These are phyloP conservation scores for Ricinus communis DNA, from an alignment of 345 rosid species.

Conservation along the genomic window DNA sequence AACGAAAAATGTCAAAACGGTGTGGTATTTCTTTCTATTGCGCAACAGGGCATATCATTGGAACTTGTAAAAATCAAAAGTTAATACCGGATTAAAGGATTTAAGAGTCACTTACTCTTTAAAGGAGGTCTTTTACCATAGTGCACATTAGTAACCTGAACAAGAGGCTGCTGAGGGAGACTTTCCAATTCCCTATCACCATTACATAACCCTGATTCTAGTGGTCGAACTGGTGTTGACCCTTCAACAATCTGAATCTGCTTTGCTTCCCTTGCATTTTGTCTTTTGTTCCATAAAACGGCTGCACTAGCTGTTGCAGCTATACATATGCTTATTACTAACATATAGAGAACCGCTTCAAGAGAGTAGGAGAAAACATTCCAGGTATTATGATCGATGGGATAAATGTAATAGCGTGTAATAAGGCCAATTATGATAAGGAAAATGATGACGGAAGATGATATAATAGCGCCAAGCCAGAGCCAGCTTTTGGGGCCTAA, in stretches of 20 bases:
- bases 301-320: constrained; percentile 46
- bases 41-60: neutral
- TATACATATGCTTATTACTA: constrained; percentile 46
- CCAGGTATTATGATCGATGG: constrained; percentile 46
- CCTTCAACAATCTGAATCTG: constrained; percentile 46
- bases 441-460: constrained; percentile 62
- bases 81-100: neutral
- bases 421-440: constrained; percentile 54
- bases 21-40: neutral
- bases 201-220: constrained; percentile 18
- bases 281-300: constrained; percentile 57
- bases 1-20: too few relatives aligned
- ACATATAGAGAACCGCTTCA: constrained; percentile 36
- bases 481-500: constrained; percentile 79
- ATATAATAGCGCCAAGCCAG: constrained; percentile 66
- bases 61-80: too few relatives aligned
- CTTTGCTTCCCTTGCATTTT: constrained; percentile 28
- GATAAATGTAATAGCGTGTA: constrained; percentile 52
- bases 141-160: constrained; percentile 46
- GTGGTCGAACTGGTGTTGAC: constrained; percentile 38
- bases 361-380: constrained; percentile 29
- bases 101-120: constrained; percentile 49
- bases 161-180: constrained; percentile 48
- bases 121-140: constrained; percentile 66
- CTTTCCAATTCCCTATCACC: constrained; percentile 57